phyloP scores from a whole-genome alignment of 2,329 filamentous ascomycete species.

The Aspergillus flavus region DNA sequence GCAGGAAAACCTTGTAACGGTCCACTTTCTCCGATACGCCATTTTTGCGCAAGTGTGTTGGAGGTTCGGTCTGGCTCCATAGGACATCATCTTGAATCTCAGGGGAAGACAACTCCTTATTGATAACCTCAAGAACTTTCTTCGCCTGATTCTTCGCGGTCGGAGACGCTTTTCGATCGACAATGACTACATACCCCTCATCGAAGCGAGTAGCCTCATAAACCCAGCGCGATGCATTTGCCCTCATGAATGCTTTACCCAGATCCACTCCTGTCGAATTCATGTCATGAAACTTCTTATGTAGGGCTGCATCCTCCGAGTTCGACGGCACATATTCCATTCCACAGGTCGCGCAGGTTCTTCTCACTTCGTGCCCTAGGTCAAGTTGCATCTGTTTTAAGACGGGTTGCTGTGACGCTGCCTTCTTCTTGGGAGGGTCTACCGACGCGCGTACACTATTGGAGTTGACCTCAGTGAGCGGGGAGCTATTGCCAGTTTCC shows the following conservation, averaged over 20 bases:
- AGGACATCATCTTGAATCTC: slow-evolving; percentile 59
- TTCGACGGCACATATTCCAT: slow-evolving; percentile 69
- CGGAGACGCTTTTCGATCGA: slow-evolving; percentile 57
- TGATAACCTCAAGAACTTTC: slow-evolving; percentile 64
- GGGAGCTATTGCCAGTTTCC: slow-evolving; percentile 31
- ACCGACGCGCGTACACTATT: slow-evolving; percentile 45
- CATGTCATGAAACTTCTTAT: slow-evolving; percentile 66
- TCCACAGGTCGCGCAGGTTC: slow-evolving; percentile 62
- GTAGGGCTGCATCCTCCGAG: slow-evolving; percentile 62
- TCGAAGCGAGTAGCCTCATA: slow-evolving; percentile 54
- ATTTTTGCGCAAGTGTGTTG: slow-evolving; percentile 39
- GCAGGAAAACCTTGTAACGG: slow-evolving; percentile 64
- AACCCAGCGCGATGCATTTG: slow-evolving; percentile 54
- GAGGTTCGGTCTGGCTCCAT: slow-evolving; percentile 54
- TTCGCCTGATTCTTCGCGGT: slow-evolving; percentile 56
- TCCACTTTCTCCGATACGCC: slow-evolving; percentile 43
- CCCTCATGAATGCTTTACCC: slow-evolving; percentile 59
- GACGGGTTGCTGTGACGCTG: slow-evolving; percentile 29
- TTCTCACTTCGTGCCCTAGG: slow-evolving; percentile 57
- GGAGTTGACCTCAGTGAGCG: slow-evolving; percentile 50
- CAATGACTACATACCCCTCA: slow-evolving; percentile 58
- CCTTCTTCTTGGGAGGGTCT: slow-evolving; percentile 42
- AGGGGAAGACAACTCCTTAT: slow-evolving; percentile 63
- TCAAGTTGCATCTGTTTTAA: slow-evolving; percentile 65
- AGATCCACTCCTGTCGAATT: slow-evolving; percentile 64